Evolutionary conservation across 2,329 filamentous ascomycete species (phyloP).

Genomic region (Pseudocercospora pini-densiflorae): DNA sequence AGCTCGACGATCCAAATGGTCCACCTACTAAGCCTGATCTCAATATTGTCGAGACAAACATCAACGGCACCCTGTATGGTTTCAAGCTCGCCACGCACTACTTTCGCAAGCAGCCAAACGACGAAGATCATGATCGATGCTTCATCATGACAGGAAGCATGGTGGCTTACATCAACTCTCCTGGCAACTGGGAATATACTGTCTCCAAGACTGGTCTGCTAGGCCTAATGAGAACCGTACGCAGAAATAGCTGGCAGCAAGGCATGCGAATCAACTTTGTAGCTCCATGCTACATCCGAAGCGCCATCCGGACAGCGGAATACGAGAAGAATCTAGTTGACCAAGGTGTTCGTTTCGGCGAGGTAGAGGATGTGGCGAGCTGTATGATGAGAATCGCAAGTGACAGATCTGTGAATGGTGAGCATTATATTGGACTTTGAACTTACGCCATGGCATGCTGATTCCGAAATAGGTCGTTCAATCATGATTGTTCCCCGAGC

Average conservation of each 20-base stretch:
- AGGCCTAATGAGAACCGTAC: constrained; percentile 22
- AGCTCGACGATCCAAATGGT: not conserved
- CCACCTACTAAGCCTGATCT: constrained; percentile 31
- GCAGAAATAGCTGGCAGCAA: constrained; percentile 11
- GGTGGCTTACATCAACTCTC: constrained; percentile 35
- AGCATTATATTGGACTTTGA: not conserved
- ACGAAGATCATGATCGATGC: constrained; percentile 51
- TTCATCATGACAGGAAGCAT: constrained; percentile 48
- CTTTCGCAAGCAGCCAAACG: constrained; percentile 16
- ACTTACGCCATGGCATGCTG: not conserved
- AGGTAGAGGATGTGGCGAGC: constrained; percentile 39
- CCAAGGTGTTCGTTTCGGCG: constrained; percentile 45
- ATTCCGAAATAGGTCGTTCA: constrained; percentile 21
- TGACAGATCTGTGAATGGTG: constrained; percentile 7
- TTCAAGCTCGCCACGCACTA: constrained; percentile 24
- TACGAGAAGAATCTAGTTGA: constrained; percentile 49
- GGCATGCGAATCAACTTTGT: constrained; percentile 23
- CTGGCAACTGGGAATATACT: constrained; percentile 17
- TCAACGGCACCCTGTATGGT: constrained; percentile 30
- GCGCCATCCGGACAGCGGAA: constrained; percentile 41
- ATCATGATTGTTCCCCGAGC: constrained; percentile 26
- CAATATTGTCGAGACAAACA: constrained; percentile 28
- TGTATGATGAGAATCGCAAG: constrained; percentile 41
- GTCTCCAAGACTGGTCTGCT: constrained; percentile 21
- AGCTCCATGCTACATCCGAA: constrained; percentile 25